phyloP scores from a whole-genome alignment of 495 filamentous ascomycete genomes.

The Beverwykella pulmonaria region DNA sequence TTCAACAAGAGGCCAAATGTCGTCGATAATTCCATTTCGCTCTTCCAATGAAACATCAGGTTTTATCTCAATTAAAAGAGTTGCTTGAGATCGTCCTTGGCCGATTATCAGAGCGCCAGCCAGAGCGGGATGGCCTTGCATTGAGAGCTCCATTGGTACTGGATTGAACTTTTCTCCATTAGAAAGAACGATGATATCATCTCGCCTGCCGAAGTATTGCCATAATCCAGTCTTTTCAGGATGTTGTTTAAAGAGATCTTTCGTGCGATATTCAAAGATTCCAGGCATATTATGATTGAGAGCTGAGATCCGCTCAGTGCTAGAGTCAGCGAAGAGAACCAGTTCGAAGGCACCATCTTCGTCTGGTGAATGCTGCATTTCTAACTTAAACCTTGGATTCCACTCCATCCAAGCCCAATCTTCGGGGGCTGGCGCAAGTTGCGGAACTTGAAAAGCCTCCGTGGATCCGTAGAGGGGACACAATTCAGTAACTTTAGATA shows the following conservation, averaged over 20 bases:
- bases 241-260: conserved; percentile 28
- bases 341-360: conserved; percentile 16
- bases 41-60: background rate
- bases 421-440: conserved; percentile 12
- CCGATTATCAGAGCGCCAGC: conserved; percentile 46
- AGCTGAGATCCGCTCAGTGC: conserved; percentile 2
- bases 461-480: conserved; percentile 28
- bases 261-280: conserved; percentile 11
- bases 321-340: conserved; percentile 10
- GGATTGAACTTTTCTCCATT: conserved; percentile 53
- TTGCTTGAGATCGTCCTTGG: conserved; percentile 43
- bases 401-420: conserved; percentile 32
- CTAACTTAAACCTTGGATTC: conserved; percentile 16
- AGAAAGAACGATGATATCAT: conserved; percentile 50
- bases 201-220: conserved; percentile 35
- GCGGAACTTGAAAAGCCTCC: conserved; percentile 19
- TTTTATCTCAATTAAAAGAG: conserved; percentile 46
- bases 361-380: conserved; percentile 19
- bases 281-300: conserved; percentile 21
- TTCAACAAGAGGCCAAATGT: conserved; percentile 13
- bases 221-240: conserved; percentile 33
- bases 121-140: conserved; percentile 31
- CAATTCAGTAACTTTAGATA: conserved; percentile 16
- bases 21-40: background rate
- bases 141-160: conserved; percentile 43